Evolutionary conservation across 257 asterid species (phyloP).

Genomic region (Voacanga thouarsii): DNA sequence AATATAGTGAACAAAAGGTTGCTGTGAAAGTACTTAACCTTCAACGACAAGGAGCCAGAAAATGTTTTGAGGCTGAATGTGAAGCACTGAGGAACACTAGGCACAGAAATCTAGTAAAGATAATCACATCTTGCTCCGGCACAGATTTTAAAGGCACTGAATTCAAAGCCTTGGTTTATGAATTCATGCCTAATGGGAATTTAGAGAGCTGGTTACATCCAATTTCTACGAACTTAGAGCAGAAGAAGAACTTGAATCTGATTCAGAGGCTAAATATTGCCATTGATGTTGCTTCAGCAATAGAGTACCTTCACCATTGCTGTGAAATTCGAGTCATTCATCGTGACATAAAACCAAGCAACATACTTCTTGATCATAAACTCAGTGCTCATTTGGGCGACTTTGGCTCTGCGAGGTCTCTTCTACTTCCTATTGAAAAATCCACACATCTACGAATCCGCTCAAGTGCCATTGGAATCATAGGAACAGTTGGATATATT

Average conservation of each 20-base stretch:
- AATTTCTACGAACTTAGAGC: not conserved
- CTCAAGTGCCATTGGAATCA: slow-evolving; percentile 12
- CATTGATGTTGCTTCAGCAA: slow-evolving; percentile 26
- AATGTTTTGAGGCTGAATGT: slow-evolving; percentile 24
- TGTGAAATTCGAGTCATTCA: slow-evolving; percentile 22
- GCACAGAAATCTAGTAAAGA: slow-evolving; percentile 28
- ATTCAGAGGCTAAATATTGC: slow-evolving; percentile 27
- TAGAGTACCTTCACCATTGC: slow-evolving; percentile 28
- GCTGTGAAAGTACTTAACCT: slow-evolving; percentile 30
- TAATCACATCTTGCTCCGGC: slow-evolving; percentile 34
- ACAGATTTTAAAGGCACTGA: slow-evolving; percentile 22
- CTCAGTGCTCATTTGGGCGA: slow-evolving; percentile 29
- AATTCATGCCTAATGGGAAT: slow-evolving; percentile 22
- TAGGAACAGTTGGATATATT: slow-evolving; percentile 19
- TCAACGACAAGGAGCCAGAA: slow-evolving; percentile 18
- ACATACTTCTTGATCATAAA: slow-evolving; percentile 27
- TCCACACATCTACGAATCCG: not conserved
- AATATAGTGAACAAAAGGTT: slow-evolving; percentile 13
- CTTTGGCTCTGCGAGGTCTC: slow-evolving; percentile 31
- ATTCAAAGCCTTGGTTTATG: slow-evolving; percentile 30
- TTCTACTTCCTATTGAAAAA: slow-evolving; percentile 7
- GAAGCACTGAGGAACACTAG: slow-evolving; percentile 26
- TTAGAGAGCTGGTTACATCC: slow-evolving; percentile 25
- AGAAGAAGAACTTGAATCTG: slow-evolving; percentile 2
- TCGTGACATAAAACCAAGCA: slow-evolving; percentile 30